phyloP scores from a whole-genome alignment of 108 stramenopile genomes.

The Conticribra guillardii region DNA sequence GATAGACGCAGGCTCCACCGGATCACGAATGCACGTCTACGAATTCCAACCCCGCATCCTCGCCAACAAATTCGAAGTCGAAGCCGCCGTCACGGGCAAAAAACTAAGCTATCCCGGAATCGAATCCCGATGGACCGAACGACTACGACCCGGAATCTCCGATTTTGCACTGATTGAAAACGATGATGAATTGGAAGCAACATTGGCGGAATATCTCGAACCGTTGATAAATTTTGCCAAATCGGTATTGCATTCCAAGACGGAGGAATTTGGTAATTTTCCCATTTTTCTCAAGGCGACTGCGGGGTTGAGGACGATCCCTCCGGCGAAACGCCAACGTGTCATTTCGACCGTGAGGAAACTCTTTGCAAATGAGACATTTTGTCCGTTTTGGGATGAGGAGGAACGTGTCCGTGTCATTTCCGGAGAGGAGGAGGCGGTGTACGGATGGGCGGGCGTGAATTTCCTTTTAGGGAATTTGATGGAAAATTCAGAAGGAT shows the following conservation, averaged over 20 bases:
- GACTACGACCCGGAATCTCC: constrained; percentile 80
- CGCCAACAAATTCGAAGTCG: constrained; percentile 45
- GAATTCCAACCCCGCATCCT: constrained; percentile 77
- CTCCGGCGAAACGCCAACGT: constrained; percentile 59
- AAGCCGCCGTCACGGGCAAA: constrained; percentile 49
- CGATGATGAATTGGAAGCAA: constrained; percentile 48
- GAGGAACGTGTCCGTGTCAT: constrained; percentile 84
- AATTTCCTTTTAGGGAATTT: constrained; percentile 83
- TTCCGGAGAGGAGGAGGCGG: constrained; percentile 91
- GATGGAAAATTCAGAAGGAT: constrained; percentile 65
- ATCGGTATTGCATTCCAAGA: constrained; percentile 72
- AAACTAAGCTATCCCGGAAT: constrained; percentile 74
- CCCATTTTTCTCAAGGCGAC: constrained; percentile 94
- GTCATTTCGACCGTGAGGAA: constrained; percentile 68
- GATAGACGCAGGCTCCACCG: constrained; percentile 94
- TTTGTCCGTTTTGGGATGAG: constrained; percentile 82
- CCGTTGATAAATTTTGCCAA: constrained; percentile 89
- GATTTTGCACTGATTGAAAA: constrained; percentile 60
- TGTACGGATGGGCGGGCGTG: constrained; percentile 91
- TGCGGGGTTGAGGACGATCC: constrained; percentile 79
- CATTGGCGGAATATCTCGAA: constrained; percentile 70
- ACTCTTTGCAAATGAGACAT: constrained; percentile 65
- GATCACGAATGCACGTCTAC: constrained; percentile 91
- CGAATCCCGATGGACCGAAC: constrained; percentile 85
- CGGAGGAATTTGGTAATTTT: constrained; percentile 63